Base-by-base conservation (phyloP, 257 asterid genomes). In the Plectranthus barbatus region DNA sequence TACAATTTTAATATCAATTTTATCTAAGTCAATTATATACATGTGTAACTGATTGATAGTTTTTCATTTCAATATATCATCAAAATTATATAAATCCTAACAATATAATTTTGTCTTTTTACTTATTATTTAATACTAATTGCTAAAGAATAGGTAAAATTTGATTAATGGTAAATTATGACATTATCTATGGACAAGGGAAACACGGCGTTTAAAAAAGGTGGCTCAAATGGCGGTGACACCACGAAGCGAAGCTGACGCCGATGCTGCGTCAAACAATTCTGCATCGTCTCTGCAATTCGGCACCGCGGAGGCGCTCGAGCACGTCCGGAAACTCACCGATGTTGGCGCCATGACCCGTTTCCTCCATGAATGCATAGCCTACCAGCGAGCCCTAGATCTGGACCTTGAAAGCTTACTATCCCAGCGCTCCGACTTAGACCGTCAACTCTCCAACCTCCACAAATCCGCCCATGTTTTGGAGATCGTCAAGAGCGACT, bases 321-420 rank as follows among this genome's bases (percentile, higher is more conserved):
- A 80, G n/a, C 79, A 76, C 48, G 86, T 85, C 33, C 86, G 83
- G 19, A 81, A 79, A 40, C 90, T 91, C 45, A 88, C 97, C 4
- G 97, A 86, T 56, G 97, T 88, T 0, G 96, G 96, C 31, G 85
- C 90, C 46, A 81, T 86, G 95, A 88, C 97, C 13, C 85, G 95
- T 39, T 90, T 84, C 74, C 95, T 91, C 74, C 95, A 92, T 19
- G 91, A 89, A 65, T 88, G 95, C 89, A 86, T 86, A 4, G 97
- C 97, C 65, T 89, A 86, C 81, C 98, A 88, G 67, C 81, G 95
- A 4, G 85, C 81, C 69, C 76, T 88, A 34, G 97, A 86, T 80
- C 79, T 83, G 9, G 95, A 86, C 7, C 90, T 88, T 17, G 98
- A 91, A 21, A 74, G 81, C 17, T 65, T 86, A 34, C 86, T 91